Percentiles rank a stretch among this genome's conserved stretches.
phyloP scores from a whole-genome alignment of 2,329 filamentous ascomycete species.

The Fusarium compactum region DNA sequence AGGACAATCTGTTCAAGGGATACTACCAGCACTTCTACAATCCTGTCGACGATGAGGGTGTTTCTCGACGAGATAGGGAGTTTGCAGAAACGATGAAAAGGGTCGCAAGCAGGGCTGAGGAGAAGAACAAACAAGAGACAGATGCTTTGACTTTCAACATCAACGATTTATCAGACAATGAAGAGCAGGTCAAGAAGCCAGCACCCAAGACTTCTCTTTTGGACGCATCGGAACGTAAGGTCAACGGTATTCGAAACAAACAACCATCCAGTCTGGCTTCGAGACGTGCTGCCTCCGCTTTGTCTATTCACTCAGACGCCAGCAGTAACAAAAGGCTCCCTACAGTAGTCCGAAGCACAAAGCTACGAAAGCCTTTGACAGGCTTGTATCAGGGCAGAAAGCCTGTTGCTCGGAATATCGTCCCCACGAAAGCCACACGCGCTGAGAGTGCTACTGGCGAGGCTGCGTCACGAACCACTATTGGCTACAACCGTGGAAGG shows the following conservation, averaged over 20 bases:
- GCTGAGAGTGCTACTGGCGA: conserved; percentile 72
- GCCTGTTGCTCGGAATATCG: conserved; percentile 52
- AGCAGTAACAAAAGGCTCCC: conserved; percentile 29
- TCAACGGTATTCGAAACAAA: conserved; percentile 25
- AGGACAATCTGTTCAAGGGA: conserved; percentile 69
- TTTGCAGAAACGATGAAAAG: conserved; percentile 65
- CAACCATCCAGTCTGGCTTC: conserved; percentile 54
- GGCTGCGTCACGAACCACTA: conserved; percentile 80
- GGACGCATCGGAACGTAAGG: conserved; percentile 3
- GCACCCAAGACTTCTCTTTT: conserved; percentile 6
- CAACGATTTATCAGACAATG: conserved; percentile 58
- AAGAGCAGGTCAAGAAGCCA: conserved; percentile 43
- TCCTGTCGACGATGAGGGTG: conserved; percentile 75
- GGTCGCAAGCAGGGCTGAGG: conserved; percentile 69
- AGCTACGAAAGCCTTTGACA: conserved; percentile 47
- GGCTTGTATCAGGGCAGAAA: conserved; percentile 50
- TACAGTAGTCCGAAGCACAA: conserved; percentile 25
- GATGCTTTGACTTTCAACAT: conserved; percentile 72
- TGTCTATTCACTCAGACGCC: conserved; percentile 57
- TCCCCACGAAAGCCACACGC: conserved; percentile 60
- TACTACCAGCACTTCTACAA: conserved; percentile 72
- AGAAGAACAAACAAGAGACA: conserved; percentile 74
- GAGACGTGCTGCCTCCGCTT: conserved; percentile 65
- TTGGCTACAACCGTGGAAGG: conserved; percentile 87
- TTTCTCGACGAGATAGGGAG: conserved; percentile 71